These are phyloP conservation scores for Dimocarpus longan DNA, from an alignment of 345 rosid genomes.

Conservation along the genomic window DNA sequence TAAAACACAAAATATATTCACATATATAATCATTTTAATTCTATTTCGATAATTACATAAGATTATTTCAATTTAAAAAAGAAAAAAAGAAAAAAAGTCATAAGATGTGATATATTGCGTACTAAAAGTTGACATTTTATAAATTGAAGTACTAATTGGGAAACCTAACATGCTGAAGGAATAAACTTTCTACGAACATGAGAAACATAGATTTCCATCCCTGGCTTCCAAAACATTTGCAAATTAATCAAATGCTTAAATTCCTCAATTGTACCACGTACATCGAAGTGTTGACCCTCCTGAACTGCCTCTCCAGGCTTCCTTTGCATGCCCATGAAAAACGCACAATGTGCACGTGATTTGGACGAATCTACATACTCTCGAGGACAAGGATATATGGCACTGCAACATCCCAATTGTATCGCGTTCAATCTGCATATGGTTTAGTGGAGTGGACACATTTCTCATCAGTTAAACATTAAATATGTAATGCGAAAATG, in stretches of 20 bases:
- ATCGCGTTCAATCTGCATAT: slow-evolving; percentile 63
- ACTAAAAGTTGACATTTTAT: no score
- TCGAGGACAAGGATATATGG: slow-evolving; percentile 64
- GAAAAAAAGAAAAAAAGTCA: no score
- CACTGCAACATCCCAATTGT: slow-evolving; percentile 70
- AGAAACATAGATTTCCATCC: slow-evolving; percentile 70
- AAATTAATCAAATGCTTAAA: slow-evolving; percentile 48
- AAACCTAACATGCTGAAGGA: slow-evolving; percentile 44
- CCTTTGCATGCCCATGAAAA: slow-evolving; percentile 71
- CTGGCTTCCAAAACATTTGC: slow-evolving; percentile 66
- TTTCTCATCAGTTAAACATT: background rate
- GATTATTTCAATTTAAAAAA: no score
- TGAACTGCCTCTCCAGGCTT: slow-evolving; percentile 57
- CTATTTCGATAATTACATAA: no score
- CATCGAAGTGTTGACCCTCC: slow-evolving; percentile 74
- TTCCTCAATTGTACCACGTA: slow-evolving; percentile 58
- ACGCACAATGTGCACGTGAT: slow-evolving; percentile 52
- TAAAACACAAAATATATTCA: no score
- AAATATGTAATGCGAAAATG: background rate
- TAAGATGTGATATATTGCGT: no score
- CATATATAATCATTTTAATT: no score
- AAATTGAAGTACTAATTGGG: no score
- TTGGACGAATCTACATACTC: slow-evolving; percentile 49
- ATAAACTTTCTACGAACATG: slow-evolving; percentile 64
- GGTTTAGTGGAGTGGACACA: background rate